Evolutionary conservation across 2,329 filamentous ascomycete genomes (phyloP).

Genomic region (Reticulascus tulasneorum): DNA sequence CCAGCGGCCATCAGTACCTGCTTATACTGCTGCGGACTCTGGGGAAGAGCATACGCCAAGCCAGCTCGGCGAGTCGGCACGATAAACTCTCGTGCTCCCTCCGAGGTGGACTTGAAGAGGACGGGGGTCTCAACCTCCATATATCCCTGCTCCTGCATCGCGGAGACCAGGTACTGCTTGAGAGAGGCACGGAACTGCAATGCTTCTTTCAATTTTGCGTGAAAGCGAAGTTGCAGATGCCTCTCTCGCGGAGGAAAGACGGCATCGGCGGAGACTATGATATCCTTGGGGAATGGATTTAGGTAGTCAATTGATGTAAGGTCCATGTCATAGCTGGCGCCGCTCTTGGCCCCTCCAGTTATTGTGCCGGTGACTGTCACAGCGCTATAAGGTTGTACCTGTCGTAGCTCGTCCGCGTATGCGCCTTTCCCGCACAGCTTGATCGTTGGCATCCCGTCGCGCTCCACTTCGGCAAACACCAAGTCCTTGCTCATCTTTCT

Average conservation of each 20-base stretch:
- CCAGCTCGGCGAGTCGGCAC: conserved; percentile 79
- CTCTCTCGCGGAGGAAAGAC: conserved; percentile 71
- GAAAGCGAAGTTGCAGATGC: conserved; percentile 81
- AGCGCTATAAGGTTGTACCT: conserved; percentile 47
- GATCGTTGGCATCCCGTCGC: conserved; percentile 32
- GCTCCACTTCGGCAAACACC: conserved; percentile 59
- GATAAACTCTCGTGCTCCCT: conserved; percentile 90
- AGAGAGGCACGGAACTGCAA: conserved; percentile 66
- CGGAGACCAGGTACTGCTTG: conserved; percentile 45
- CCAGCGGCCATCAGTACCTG: conserved; percentile 95
- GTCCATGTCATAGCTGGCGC: conserved; percentile 49
- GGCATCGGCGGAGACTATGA: conserved; percentile 72
- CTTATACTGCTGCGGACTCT: conserved; percentile 98
- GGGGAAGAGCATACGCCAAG: conserved; percentile 83
- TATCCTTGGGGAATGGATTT: conserved; percentile 69
- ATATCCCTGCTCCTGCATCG: conserved; percentile 57
- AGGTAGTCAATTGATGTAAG: conserved; percentile 62
- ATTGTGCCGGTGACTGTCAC: conserved; percentile 42
- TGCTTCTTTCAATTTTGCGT: conserved; percentile 60
- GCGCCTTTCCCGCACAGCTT: conserved; percentile 41
- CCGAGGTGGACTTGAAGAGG: conserved; percentile 95
- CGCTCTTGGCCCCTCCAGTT: conserved; percentile 2
- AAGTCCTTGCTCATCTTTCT: conserved; percentile 65
- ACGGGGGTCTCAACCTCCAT: conserved; percentile 86
- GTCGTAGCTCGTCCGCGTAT: conserved; percentile 36